Evolutionary conservation across 768 basidiomycete species (phyloP).

Genomic region (Russula lepida): DNA sequence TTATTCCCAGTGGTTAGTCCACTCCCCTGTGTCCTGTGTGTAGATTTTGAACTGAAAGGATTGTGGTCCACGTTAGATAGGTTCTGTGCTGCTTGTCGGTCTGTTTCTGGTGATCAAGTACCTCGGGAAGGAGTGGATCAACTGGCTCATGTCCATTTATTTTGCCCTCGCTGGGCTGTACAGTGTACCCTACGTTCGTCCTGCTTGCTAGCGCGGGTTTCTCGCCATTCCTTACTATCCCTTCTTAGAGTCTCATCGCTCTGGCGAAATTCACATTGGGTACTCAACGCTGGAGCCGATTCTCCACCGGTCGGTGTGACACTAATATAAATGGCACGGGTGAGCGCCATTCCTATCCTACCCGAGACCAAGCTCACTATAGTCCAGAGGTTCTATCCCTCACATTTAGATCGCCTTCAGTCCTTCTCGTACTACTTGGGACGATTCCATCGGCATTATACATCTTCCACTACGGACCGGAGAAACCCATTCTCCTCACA

Average conservation of each 20-base stretch:
- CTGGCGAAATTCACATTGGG: conserved; percentile 45
- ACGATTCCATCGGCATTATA: conserved; percentile 60
- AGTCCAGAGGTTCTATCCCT: conserved; percentile 31
- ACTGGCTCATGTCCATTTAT: conserved; percentile 70
- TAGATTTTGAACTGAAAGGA: neutral
- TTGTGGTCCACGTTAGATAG: conserved; percentile 38
- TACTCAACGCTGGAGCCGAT: conserved; percentile 46
- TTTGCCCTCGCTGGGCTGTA: conserved; percentile 58
- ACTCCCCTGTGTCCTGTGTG: neutral
- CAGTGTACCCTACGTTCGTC: conserved; percentile 59
- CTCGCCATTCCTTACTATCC: neutral
- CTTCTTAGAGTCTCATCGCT: conserved; percentile 42
- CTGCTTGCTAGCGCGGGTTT: neutral
- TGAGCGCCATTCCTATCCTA: conserved; percentile 24
- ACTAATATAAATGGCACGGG: conserved; percentile 39
- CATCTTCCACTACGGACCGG: conserved; percentile 32
- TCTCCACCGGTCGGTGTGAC: no score
- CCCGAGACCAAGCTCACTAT: conserved; percentile 13
- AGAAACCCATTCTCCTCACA: conserved; percentile 62
- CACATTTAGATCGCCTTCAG: conserved; percentile 50
- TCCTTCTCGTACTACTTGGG: conserved; percentile 50
- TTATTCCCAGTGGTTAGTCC: conserved; percentile 62
- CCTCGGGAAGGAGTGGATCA: conserved; percentile 75
- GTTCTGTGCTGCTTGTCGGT: conserved; percentile 58
- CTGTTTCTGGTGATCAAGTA: conserved; percentile 67